Percentiles rank a stretch among this genome's conserved stretches.
Evolutionary conservation across 2,329 filamentous ascomycete genomes (phyloP).

Genomic region (Fusarium phyllophilum): DNA sequence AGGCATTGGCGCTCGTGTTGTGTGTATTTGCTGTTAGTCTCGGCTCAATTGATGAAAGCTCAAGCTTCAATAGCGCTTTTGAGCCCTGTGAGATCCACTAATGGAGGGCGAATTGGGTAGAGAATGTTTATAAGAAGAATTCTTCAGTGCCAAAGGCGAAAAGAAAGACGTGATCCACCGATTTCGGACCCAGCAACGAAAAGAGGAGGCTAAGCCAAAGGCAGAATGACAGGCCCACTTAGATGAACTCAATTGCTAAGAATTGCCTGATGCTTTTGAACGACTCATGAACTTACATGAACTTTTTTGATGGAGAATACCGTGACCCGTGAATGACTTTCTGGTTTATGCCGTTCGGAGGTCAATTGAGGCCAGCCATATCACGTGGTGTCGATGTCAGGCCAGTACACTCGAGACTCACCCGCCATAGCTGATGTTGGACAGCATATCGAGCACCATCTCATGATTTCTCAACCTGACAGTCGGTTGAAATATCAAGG

Average conservation of each 20-base stretch:
- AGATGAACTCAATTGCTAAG: background rate
- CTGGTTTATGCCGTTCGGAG: background rate
- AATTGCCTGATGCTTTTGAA: background rate
- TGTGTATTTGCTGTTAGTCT: background rate
- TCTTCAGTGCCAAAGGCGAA: constrained; percentile 7
- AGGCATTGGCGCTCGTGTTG: constrained; percentile 8
- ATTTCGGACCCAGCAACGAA: constrained; percentile 18
- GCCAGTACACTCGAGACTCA: background rate
- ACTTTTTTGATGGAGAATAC: background rate
- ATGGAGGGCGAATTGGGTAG: constrained; percentile 2
- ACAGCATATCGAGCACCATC: background rate
- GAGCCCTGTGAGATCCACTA: constrained; percentile 21
- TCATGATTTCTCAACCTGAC: too few species aligned
- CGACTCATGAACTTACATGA: background rate
- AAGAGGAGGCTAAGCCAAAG: background rate
- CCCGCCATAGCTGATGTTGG: background rate
- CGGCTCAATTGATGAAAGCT: background rate
- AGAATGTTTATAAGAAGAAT: constrained; percentile 19
- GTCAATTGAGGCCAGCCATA: background rate
- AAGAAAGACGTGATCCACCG: constrained; percentile 15
- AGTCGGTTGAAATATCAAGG: background rate
- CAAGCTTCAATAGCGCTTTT: background rate
- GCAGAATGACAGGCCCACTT: background rate
- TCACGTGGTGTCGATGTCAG: background rate
- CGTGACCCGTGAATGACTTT: background rate